Evolutionary conservation across 2,329 filamentous ascomycete species (phyloP).

Genomic region (Penicillium sp.): DNA sequence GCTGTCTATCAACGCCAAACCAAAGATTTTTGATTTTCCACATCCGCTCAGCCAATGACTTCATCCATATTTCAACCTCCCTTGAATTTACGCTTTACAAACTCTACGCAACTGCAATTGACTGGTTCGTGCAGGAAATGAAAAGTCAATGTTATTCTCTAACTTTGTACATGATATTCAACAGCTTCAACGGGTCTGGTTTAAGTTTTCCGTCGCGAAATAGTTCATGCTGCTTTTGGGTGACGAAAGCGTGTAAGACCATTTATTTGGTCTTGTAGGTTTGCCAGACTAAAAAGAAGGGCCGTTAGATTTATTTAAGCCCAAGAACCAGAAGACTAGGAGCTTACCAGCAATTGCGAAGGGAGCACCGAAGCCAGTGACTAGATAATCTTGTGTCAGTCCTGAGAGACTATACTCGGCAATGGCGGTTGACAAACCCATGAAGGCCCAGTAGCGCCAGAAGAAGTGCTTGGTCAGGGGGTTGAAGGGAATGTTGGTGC

Average conservation of each 20-base stretch:
- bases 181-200: constrained; percentile 22
- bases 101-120: constrained; percentile 21
- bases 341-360: constrained; percentile 64
- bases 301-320: constrained; percentile 22
- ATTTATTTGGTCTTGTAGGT: constrained; percentile 59
- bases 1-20: constrained; percentile 29
- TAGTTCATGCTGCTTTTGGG: constrained; percentile 20
- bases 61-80: constrained; percentile 40
- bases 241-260: constrained; percentile 15
- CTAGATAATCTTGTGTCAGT: constrained; percentile 47
- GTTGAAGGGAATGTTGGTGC: constrained; percentile 96
- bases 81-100: constrained; percentile 13
- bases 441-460: constrained; percentile 78
- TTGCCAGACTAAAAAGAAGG: constrained; percentile 58
- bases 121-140: constrained; percentile 9
- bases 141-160: constrained; percentile 33
- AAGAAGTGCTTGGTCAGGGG: constrained; percentile 83
- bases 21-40: constrained; percentile 42
- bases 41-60: constrained; percentile 42
- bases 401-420: background rate
- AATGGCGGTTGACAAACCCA: constrained; percentile 52
- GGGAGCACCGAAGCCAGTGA: constrained; percentile 57
- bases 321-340: background rate
- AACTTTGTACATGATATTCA: constrained; percentile 42
- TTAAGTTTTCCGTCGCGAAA: constrained; percentile 22